Base-by-base conservation (phyloP, 2,329 filamentous ascomycete species). In the Clarireedia monteithiana region DNA sequence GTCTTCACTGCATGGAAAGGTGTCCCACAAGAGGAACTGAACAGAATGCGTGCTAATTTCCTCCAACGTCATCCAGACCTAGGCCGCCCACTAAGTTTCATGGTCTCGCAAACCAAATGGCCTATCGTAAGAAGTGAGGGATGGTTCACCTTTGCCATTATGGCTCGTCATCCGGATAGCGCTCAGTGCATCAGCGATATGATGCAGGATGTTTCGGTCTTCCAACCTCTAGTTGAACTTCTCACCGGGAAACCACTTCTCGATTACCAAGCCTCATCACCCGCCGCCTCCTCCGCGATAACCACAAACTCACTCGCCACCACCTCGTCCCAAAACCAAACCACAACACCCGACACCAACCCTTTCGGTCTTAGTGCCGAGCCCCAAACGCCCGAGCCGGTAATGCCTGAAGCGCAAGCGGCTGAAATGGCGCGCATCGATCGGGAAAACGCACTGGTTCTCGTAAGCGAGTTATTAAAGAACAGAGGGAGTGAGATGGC, bases 81-180 rank as follows among this genome's bases (percentile, higher is more conserved):
- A 26, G 64, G 64, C 34, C 49, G 52, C 6, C 70, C 75, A 0
- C 71, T 86, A 6, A 65, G 73, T 1, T 80, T 77, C 61, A 74
- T 85, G 26, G 71, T 83, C 24, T 75, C 72, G 2, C 82, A 85
- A 63, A 70, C 68, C 3, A 83, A 81, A 60, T 85, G 81, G 74
- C 79, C 81, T 0, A 73, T 77, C 2, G 71, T 86, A 2, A 74
- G 79, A 17, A 82, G 80, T 40, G 83, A 86, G 64, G 75, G 77
- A 2, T 81, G 82, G 76, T 85, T 85, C 59, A 76, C 83, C 5
- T 74, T 84, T 51, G 83, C 83, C 2, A 74, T 85, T 36, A 80
- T 85, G 75, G 75, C 76, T 42, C 74, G 80, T 27, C 75, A 76
- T 1, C 55, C 64, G 1, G 75, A 79, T 38, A 80, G 81, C 6